A percentile compares a stretch with the other conserved stretches of the same genome.
These are phyloP conservation scores for Yamadazyma mexicana DNA, from an alignment of 1,139 yeast genomes.

Conservation along the genomic window DNA sequence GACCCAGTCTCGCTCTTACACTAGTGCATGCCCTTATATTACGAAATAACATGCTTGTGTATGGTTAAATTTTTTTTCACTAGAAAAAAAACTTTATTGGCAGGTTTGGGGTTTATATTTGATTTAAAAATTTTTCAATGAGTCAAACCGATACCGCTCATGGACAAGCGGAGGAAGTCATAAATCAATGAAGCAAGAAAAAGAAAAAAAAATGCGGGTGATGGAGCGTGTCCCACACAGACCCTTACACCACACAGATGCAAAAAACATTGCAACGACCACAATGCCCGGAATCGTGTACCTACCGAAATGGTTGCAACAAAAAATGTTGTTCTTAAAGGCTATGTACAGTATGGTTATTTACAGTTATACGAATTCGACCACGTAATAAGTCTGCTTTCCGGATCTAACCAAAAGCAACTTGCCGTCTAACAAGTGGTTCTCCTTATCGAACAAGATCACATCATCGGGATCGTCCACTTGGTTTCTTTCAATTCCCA, in stretches of 20 bases:
- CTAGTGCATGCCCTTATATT: slow-evolving; percentile 12
- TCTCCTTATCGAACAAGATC: slow-evolving; percentile 42
- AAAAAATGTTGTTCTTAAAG: no score
- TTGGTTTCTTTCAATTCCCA: slow-evolving; percentile 64
- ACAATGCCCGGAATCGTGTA: background rate
- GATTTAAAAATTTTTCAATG: slow-evolving; percentile 17
- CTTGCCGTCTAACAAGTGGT: slow-evolving; percentile 57
- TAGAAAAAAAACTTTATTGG: background rate
- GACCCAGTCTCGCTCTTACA: background rate
- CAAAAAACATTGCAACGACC: background rate
- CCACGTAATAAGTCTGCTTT: slow-evolving; percentile 63
- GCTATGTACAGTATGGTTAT: slow-evolving; percentile 14
- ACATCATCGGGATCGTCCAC: slow-evolving; percentile 50
- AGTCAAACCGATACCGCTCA: slow-evolving; percentile 15
- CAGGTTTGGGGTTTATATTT: slow-evolving; percentile 4
- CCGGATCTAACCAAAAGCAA: slow-evolving; percentile 73
- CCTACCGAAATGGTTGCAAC: background rate
- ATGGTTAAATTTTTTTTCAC: background rate
- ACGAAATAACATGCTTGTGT: slow-evolving; percentile 13
- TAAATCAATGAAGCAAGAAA: background rate
- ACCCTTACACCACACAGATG: background rate
- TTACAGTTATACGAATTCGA: slow-evolving; percentile 32
- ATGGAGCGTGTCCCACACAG: background rate
- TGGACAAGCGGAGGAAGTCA: slow-evolving; percentile 17
- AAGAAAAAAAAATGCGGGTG: background rate